phyloP scores from a whole-genome alignment of 129 eudicot species.

The Deinandra increscens region DNA sequence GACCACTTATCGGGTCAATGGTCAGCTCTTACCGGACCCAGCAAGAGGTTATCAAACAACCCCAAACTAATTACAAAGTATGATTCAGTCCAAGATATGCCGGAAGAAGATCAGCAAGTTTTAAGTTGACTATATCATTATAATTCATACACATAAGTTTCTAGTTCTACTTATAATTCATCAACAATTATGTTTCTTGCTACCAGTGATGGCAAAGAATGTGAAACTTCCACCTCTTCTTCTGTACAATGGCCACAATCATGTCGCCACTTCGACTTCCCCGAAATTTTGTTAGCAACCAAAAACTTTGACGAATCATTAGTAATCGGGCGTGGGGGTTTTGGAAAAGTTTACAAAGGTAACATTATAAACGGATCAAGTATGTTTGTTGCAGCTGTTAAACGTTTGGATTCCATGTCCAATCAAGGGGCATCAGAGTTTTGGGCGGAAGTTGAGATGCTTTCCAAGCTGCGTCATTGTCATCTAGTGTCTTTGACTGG shows the following conservation, averaged over 20 bases:
- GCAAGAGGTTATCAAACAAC: no score
- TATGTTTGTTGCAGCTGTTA: not conserved
- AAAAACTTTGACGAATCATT: no score
- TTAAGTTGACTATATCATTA: not conserved
- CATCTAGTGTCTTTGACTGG: no score
- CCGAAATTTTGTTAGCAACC: not conserved
- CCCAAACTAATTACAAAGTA: not conserved
- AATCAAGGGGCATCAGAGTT: not conserved
- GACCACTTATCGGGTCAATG: no score
- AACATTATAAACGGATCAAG: not conserved
- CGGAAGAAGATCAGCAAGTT: not conserved
- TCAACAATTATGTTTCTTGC: not conserved
- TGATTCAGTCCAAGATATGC: not conserved
- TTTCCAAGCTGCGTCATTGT: no score
- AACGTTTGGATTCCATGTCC: not conserved
- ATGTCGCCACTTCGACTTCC: conserved; percentile 1
- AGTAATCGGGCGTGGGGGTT: no score
- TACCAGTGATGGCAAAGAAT: not conserved
- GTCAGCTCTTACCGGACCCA: no score
- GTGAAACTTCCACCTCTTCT: not conserved
- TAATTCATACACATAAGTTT: no score
- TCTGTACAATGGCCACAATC: not conserved
- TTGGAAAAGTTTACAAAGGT: no score
- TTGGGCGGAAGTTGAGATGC: no score
- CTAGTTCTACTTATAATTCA: not conserved